Conservation (phyloP, 2,329 filamentous ascomycete species). For the Setomelanomma holmii region DNA sequence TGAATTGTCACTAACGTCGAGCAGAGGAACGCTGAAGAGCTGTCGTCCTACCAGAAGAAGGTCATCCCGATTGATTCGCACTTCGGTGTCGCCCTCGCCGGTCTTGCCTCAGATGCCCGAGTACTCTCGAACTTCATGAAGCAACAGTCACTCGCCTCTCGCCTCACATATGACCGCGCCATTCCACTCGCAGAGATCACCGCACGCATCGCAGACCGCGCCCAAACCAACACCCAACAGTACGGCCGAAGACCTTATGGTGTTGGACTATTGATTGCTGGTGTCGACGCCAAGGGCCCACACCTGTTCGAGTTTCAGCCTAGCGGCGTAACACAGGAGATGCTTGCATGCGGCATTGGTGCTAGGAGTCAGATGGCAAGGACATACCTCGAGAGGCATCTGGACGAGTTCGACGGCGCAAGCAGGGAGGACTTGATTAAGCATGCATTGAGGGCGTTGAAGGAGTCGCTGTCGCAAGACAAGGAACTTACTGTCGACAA, state of each 20-base stretch:
- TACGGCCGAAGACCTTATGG: constrained; percentile 97
- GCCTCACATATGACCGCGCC: constrained; percentile 92
- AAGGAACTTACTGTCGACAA: constrained; percentile 98
- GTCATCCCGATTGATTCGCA: constrained; percentile 96
- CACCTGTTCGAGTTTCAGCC: constrained; percentile 99
- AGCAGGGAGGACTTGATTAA: constrained; percentile 84
- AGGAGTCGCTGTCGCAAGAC: constrained; percentile 95
- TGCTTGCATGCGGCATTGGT: constrained; percentile 94
- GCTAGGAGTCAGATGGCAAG: constrained; percentile 96
- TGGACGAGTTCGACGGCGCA: constrained; percentile 80
- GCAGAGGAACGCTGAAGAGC: constrained; percentile 97
- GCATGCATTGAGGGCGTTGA: constrained; percentile 89
- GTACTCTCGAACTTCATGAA: constrained; percentile 99
- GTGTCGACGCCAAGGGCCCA: constrained; percentile 90
- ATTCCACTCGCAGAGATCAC: constrained; percentile 91
- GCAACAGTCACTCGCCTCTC: constrained; percentile 94
- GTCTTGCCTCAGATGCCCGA: constrained; percentile 95
- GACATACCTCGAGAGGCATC: constrained; percentile 92
- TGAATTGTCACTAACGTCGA: constrained; percentile 15
- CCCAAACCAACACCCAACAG: constrained; percentile 96
- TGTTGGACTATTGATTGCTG: constrained; percentile 89
- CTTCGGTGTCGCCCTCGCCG: constrained; percentile 92
- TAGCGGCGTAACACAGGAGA: constrained; percentile 94
- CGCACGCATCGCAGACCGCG: constrained; percentile 91
- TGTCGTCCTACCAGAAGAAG: constrained; percentile 99